Conservation (phyloP, 2,329 filamentous ascomycete genomes). For the Colletotrichum viniferum region DNA sequence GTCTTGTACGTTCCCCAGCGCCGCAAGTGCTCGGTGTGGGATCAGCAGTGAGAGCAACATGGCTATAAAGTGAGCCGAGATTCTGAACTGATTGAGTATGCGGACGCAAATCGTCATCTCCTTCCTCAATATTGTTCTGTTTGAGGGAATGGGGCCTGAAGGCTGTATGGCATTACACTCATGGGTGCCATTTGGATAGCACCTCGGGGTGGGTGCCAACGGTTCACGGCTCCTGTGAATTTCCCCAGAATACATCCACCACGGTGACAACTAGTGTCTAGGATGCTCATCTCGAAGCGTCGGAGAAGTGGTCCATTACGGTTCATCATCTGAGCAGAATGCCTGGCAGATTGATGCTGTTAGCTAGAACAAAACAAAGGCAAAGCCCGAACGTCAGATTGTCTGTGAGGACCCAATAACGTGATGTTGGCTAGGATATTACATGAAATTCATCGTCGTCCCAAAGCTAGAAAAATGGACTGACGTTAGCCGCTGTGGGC, state of each 20-base stretch:
- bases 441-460: rapidly evolving
- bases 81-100: not conserved
- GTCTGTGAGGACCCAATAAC: not conserved
- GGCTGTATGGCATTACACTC: not conserved
- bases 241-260: not conserved
- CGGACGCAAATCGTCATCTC: not conserved
- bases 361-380: not conserved
- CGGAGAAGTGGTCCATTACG: not conserved
- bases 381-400: not conserved
- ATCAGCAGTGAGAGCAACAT: not conserved
- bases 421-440: not conserved
- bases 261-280: not conserved
- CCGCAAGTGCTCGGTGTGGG: not conserved
- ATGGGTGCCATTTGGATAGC: not conserved
- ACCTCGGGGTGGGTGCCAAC: rapidly evolving
- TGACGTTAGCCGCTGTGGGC: not conserved
- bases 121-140: not conserved
- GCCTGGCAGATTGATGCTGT: not conserved
- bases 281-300: rapidly evolving
- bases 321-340: not conserved
- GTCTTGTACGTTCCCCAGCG: not conserved
- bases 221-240: not conserved
- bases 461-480: not conserved
- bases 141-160: not conserved
- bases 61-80: rapidly evolving